phyloP scores from a whole-genome alignment of 1,284 basidiomycete species.

The Chiua sp. region DNA sequence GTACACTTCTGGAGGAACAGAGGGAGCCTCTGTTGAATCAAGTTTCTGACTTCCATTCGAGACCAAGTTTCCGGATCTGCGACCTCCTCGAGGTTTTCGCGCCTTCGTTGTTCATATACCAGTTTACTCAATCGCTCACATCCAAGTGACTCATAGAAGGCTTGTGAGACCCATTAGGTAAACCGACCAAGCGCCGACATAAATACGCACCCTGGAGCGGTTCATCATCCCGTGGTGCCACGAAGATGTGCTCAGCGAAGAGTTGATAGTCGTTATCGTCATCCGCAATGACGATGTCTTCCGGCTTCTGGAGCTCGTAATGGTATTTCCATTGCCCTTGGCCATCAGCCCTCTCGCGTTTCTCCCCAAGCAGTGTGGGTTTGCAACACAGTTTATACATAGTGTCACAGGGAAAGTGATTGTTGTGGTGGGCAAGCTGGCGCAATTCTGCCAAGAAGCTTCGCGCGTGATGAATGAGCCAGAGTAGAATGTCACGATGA shows the following conservation, averaged over 20 bases:
- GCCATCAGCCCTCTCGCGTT: conserved; percentile 45
- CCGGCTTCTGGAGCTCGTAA: conserved; percentile 36
- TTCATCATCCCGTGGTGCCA: conserved; percentile 56
- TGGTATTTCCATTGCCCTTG: not conserved
- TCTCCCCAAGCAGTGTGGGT: conserved; percentile 72
- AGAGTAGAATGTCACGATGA: not conserved
- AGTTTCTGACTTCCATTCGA: conserved; percentile 47
- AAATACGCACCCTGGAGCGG: conserved; percentile 58
- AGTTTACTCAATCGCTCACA: conserved; percentile 73
- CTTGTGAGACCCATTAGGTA: conserved; percentile 24
- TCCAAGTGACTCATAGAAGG: conserved; percentile 67
- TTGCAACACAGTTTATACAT: conserved; percentile 64
- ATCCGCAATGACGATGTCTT: conserved; percentile 75
- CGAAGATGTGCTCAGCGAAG: conserved; percentile 77
- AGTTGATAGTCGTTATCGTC: conserved; percentile 74
- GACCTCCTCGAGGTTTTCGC: conserved; percentile 60
- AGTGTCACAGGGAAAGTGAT: conserved; percentile 6
- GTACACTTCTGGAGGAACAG: conserved; percentile 90
- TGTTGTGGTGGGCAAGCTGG: not conserved
- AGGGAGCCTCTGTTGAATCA: conserved; percentile 87
- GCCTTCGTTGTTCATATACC: conserved; percentile 66
- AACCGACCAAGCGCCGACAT: not conserved
- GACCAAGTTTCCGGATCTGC: conserved; percentile 48
- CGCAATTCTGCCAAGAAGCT: conserved; percentile 12
- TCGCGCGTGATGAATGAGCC: not conserved